Base-by-base conservation (phyloP, 2,329 filamentous ascomycete species). In the Geoglossum cookeanum region DNA sequence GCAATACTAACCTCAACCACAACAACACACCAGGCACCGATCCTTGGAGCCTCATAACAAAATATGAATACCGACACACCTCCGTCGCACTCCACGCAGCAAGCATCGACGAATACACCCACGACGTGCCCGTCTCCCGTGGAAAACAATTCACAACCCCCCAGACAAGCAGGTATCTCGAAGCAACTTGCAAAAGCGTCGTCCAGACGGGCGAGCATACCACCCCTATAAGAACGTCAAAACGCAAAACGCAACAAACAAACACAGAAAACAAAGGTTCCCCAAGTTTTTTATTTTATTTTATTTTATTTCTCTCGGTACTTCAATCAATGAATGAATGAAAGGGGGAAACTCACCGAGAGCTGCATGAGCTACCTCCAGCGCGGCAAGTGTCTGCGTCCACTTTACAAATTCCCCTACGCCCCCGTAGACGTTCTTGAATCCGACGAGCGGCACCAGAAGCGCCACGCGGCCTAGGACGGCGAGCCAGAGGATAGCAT, bases 1-100 rank as follows among this genome's bases (percentile, higher is more conserved):
- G 13, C 58, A 35, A 55, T 37, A 37, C 62, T 56, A 66, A 90
- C 64, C 89, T 77, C 70, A 94, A 73, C 85, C 88, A 94, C 42
- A 80, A 81, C 67, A 95, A 77, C 59, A 76, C 73, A 0, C 65
- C 68, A 0, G 89, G 87, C 33, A 85, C 79, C 59, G 71, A 37
- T 63, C 74, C 65, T 57, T 68, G 63, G 35, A 92, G 78, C 63
- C 80, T 81, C 64, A 89, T 76, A 39, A 86, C 85, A 68, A 97
- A 97, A 76, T 87, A 98, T 53, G 80, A 79, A 77, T 98, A 98
- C 57, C 92, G 84, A 64, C 96, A 84, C 56, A 95, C 85, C 73
- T 98, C 92, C 60, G 92, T 96, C 59, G 87, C 70, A 61, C 81
- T 84, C 91, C 92, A 97, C 35, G 92, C 90, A 58, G 84, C 66